These are phyloP conservation scores for Phytopythium mirpurense DNA, from an alignment of 352 stramenopile genomes.

Conservation along the genomic window DNA sequence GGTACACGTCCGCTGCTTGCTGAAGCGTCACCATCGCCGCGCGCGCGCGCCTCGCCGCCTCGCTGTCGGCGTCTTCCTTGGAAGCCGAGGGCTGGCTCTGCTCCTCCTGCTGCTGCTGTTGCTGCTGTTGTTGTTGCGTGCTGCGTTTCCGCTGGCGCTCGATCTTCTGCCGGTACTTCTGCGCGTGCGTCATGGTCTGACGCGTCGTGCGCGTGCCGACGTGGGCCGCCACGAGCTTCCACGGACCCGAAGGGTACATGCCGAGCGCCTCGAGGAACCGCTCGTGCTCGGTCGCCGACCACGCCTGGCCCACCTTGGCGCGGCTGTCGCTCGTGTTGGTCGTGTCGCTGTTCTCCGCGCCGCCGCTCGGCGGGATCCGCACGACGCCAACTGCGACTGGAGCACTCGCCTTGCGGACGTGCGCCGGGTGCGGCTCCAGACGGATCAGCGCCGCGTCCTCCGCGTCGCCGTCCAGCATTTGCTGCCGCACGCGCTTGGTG, in stretches of 20 bases:
- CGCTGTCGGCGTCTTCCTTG: conserved; percentile 5
- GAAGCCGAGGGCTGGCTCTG: conserved; percentile 9
- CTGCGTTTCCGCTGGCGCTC: conserved; percentile 25
- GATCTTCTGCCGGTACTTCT: conserved; percentile 44
- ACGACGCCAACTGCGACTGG: neutral
- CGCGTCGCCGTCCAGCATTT: conserved; percentile 5
- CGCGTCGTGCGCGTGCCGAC: conserved; percentile 41
- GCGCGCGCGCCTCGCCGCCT: neutral
- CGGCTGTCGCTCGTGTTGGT: neutral
- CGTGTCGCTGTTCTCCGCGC: neutral
- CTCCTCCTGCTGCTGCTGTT: conserved; percentile 3
- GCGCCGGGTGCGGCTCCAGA: conserved; percentile 1
- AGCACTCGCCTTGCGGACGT: neutral
- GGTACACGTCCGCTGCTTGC: neutral
- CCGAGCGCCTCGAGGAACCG: conserved; percentile 41
- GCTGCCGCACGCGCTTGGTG: conserved; percentile 4
- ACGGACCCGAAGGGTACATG: conserved; percentile 44
- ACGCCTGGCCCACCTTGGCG: conserved; percentile 7
- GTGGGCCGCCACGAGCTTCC: conserved; percentile 41
- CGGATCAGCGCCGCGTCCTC: conserved; percentile 4
- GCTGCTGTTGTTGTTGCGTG: neutral
- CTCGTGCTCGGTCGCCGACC: conserved; percentile 31
- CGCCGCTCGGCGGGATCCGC: neutral
- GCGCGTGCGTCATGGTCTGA: conserved; percentile 39
- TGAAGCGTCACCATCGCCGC: neutral